phyloP scores from a whole-genome alignment of 1,284 basidiomycete genomes.

The Blastosporella zonata region DNA sequence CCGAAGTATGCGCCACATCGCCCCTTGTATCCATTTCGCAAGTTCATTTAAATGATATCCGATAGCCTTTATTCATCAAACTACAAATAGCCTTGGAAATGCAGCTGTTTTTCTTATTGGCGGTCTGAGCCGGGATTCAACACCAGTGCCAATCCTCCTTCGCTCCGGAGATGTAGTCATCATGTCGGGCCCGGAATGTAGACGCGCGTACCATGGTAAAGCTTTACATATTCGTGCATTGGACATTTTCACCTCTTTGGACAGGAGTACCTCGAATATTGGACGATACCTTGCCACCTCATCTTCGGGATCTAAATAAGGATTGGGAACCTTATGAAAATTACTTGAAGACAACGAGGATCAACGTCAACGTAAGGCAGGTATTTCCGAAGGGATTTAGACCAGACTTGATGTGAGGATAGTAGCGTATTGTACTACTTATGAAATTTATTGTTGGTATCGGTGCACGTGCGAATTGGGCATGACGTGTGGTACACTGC shows the following conservation, averaged over 20 bases:
- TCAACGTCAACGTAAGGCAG: slow-evolving; percentile 90
- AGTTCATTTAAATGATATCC: slow-evolving; percentile 24
- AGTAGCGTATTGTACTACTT: not conserved
- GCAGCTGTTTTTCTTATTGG: slow-evolving; percentile 89
- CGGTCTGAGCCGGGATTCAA: slow-evolving; percentile 66
- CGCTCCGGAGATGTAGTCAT: slow-evolving; percentile 88
- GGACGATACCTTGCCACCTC: slow-evolving; percentile 69
- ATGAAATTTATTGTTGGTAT: not conserved
- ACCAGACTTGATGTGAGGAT: slow-evolving; percentile 28
- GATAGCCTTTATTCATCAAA: not conserved
- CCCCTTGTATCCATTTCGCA: slow-evolving; percentile 91
- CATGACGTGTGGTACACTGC: slow-evolving; percentile 15
- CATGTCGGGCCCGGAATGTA: slow-evolving; percentile 83
- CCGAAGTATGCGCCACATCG: slow-evolving; percentile 81
- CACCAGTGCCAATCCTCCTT: slow-evolving; percentile 79
- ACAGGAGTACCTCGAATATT: slow-evolving; percentile 85
- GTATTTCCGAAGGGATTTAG: slow-evolving; percentile 75
- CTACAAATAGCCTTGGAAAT: slow-evolving; percentile 67
- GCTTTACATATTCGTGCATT: not conserved
- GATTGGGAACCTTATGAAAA: slow-evolving; percentile 59
- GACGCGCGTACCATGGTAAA: slow-evolving; percentile 82
- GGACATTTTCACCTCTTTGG: not conserved
- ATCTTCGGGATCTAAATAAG: slow-evolving; percentile 38
- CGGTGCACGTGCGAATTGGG: slow-evolving; percentile 16
- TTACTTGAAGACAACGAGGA: slow-evolving; percentile 66